Evolutionary conservation across 495 filamentous ascomycete species (phyloP).

Genomic region (Aspergillus egyptiacus): DNA sequence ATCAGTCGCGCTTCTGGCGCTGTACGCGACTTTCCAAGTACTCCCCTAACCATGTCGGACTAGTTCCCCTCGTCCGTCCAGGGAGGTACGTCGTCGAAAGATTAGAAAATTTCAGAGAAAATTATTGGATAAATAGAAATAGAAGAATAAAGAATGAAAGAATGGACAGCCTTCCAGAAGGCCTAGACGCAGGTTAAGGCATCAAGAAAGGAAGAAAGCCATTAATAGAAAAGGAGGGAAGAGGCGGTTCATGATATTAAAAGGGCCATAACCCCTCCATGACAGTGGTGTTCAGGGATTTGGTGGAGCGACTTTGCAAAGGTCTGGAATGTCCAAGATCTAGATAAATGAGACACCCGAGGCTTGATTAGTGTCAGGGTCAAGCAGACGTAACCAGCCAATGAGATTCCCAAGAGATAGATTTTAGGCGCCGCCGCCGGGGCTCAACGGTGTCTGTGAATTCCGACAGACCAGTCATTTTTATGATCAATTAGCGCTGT

Average conservation of each 20-base stretch:
- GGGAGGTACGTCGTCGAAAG: not conserved
- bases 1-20: constrained; percentile 22
- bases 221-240: constrained; percentile 11
- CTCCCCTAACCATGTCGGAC: constrained; percentile 25
- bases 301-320: constrained; percentile 17
- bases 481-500: constrained; percentile 10
- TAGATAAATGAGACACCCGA: constrained; percentile 32
- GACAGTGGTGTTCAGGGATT: constrained; percentile 7
- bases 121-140: constrained; percentile 14
- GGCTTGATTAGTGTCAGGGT: constrained; percentile 14
- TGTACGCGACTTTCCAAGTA: constrained; percentile 29
- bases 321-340: constrained; percentile 11
- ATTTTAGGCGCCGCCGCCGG: constrained; percentile 14
- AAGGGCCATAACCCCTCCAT: constrained; percentile 4
- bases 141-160: constrained; percentile 24
- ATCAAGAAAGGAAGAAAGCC: constrained; percentile 13
- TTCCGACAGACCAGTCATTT: constrained; percentile 3
- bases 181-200: constrained; percentile 23
- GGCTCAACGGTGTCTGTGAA: no score
- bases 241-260: constrained; percentile 12
- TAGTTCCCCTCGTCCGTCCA: no score
- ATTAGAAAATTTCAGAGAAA: constrained; percentile 4
- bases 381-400: constrained; percentile 4
- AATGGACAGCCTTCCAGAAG: constrained; percentile 49
- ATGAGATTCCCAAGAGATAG: constrained; percentile 4